These are phyloP conservation scores for Gentiana dahurica DNA, from an alignment of 257 asterid species.

Conservation along the genomic window DNA sequence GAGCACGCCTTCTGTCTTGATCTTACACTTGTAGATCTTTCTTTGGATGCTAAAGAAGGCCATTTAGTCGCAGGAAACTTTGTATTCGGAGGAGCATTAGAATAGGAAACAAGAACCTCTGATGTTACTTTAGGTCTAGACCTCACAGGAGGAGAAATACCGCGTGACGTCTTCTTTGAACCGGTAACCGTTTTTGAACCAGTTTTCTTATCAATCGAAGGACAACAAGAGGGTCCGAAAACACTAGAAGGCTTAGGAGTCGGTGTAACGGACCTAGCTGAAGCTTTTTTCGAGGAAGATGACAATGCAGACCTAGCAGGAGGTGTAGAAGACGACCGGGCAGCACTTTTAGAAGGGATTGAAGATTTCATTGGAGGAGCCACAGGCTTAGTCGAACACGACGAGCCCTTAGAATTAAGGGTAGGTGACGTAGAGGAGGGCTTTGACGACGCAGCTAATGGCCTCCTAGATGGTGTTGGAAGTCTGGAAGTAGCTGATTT, in stretches of 20 bases:
- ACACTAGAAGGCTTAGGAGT: constrained; percentile 27
- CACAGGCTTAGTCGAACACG: constrained; percentile 34
- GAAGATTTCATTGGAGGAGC: constrained; percentile 36
- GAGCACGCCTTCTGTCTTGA: constrained; percentile 58
- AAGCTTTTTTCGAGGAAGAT: constrained; percentile 25
- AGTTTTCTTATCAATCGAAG: constrained; percentile 24
- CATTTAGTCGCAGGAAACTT: constrained; percentile 33
- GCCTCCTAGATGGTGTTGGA: constrained; percentile 43
- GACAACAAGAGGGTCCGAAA: constrained; percentile 15
- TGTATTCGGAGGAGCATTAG: constrained; percentile 21
- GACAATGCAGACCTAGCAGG: constrained; percentile 29
- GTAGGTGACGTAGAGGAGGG: constrained; percentile 39
- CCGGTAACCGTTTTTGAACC: constrained; percentile 20
- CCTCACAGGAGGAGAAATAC: constrained; percentile 37
- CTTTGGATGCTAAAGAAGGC: constrained; percentile 63
- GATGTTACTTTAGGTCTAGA: constrained; percentile 41
- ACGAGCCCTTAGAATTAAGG: constrained; percentile 41
- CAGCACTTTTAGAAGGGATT: constrained; percentile 31
- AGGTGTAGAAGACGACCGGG: constrained; percentile 41
- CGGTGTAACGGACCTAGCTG: constrained; percentile 48
- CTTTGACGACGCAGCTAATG: constrained; percentile 32
- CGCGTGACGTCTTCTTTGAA: constrained; percentile 25
- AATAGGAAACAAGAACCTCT: constrained; percentile 22
- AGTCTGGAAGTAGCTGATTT: constrained; percentile 34
- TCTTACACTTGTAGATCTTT: constrained; percentile 18